Conservation (phyloP, 768 basidiomycete genomes). For the Chlorophyllum brunneum region DNA sequence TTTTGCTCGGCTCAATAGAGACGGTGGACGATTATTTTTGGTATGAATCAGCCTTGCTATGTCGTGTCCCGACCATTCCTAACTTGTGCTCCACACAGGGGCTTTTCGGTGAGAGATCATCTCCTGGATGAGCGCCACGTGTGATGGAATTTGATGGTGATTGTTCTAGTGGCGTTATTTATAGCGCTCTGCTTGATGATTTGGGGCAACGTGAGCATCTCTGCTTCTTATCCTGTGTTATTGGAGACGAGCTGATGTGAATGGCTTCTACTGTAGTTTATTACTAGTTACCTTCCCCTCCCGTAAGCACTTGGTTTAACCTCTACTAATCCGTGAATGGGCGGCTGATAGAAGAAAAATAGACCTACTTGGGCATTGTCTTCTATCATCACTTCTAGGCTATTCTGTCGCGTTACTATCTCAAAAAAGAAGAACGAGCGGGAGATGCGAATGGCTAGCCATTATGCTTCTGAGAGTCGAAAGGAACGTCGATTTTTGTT, state of each 20-base stretch:
- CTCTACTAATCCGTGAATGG: not conserved
- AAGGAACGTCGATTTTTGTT: not conserved
- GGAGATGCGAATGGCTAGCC: not conserved
- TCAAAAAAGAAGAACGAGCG: not conserved
- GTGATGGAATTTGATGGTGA: not conserved
- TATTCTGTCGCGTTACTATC: constrained; percentile 4
- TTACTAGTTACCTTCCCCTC: not conserved
- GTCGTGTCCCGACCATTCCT: not conserved
- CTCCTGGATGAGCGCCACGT: too few relatives aligned
- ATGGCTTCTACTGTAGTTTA: not conserved
- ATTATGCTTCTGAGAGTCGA: not conserved
- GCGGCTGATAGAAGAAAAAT: not conserved
- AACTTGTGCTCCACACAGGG: not conserved
- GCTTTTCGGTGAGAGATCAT: not conserved
- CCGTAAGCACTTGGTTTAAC: not conserved
- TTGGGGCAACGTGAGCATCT: constrained; percentile 5
- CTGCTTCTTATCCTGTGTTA: too few relatives aligned
- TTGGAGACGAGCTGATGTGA: too few relatives aligned
- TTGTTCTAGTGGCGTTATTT: constrained; percentile 1
- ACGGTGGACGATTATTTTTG: constrained; percentile 5
- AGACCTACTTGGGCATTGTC: constrained; percentile 7
- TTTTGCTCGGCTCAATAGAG: constrained; percentile 1
- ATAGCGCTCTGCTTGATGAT: constrained; percentile 4
- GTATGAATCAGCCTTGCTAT: not conserved
- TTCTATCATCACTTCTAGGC: constrained; percentile 6